Evolutionary conservation across 2,329 filamentous ascomycete species (phyloP).

Genomic region (Paracorniculantispora psalliotae): DNA sequence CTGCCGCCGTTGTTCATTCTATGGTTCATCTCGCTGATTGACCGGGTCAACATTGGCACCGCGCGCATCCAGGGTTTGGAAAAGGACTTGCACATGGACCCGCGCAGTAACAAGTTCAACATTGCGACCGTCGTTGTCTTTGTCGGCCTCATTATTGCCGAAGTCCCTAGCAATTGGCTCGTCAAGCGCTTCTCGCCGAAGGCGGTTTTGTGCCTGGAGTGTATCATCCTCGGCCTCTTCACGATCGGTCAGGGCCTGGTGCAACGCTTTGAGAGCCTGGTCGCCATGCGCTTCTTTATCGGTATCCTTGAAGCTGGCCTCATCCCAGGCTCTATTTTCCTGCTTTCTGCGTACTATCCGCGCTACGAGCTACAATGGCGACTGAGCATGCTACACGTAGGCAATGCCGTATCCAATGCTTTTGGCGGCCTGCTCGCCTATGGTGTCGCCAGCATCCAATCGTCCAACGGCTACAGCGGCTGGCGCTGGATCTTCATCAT

Average conservation of each 20-base stretch:
- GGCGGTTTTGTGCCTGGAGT: constrained; percentile 26
- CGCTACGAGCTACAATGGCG: constrained; percentile 25
- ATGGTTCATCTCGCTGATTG: constrained; percentile 15
- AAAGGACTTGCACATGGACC: constrained; percentile 42
- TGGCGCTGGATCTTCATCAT: constrained; percentile 54
- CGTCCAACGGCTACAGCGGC: constrained; percentile 34
- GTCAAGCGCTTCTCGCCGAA: constrained; percentile 30
- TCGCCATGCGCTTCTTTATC: constrained; percentile 40
- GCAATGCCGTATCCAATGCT: constrained; percentile 34
- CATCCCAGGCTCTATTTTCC: constrained; percentile 27
- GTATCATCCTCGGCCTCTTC: constrained; percentile 30
- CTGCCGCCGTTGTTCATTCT: constrained; percentile 14
- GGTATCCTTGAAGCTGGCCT: constrained; percentile 41
- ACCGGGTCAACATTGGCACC: constrained; percentile 21
- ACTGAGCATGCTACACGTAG: constrained; percentile 31
- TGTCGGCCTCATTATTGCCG: constrained; percentile 24
- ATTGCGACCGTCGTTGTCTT: constrained; percentile 26
- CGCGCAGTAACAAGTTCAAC: constrained; percentile 46
- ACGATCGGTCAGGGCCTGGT: constrained; percentile 41
- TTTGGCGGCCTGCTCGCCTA: constrained; percentile 42
- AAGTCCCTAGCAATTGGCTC: constrained; percentile 31
- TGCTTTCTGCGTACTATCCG: constrained; percentile 27
- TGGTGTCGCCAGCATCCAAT: constrained; percentile 39
- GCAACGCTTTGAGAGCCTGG: constrained; percentile 40
- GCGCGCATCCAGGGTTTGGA: constrained; percentile 32